These are phyloP conservation scores for Mycena epipterygia DNA, from an alignment of 768 basidiomycete species.

Conservation along the genomic window DNA sequence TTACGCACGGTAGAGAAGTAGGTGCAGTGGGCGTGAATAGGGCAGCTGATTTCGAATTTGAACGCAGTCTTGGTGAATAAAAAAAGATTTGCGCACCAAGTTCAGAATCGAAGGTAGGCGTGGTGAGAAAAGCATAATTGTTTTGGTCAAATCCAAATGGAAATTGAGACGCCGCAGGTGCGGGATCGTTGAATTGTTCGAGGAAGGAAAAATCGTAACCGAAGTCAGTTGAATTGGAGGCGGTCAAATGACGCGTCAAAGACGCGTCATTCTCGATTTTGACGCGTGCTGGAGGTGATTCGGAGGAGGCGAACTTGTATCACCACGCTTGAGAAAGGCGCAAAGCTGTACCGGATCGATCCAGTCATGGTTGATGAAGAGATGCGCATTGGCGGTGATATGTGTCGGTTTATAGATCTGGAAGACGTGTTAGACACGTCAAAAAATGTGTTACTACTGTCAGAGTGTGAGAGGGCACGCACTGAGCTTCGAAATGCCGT, in stretches of 20 bases:
- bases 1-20: too few species aligned
- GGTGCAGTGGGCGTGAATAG: too few species aligned
- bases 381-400: neutral
- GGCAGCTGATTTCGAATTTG: too few species aligned
- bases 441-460: neutral
- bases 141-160: too few species aligned
- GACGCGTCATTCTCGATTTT: neutral
- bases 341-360: neutral
- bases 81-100: too few species aligned
- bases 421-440: neutral
- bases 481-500: constrained; percentile 22
- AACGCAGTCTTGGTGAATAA: too few species aligned
- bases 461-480: neutral
- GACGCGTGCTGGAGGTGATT: neutral
- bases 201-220: too few species aligned
- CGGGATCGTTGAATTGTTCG: too few species aligned
- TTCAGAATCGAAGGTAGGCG: too few species aligned
- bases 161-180: too few species aligned
- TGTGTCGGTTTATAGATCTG: neutral
- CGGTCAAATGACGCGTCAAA: neutral
- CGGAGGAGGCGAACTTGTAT: neutral
- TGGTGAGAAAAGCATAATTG: too few species aligned
- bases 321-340: neutral
- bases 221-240: too few species aligned
- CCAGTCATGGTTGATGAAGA: neutral